Percentiles rank a stretch among this genome's conserved stretches.
Conservation (phyloP, 108 stramenopile genomes). For the Nannochloropsis oceanica region DNA sequence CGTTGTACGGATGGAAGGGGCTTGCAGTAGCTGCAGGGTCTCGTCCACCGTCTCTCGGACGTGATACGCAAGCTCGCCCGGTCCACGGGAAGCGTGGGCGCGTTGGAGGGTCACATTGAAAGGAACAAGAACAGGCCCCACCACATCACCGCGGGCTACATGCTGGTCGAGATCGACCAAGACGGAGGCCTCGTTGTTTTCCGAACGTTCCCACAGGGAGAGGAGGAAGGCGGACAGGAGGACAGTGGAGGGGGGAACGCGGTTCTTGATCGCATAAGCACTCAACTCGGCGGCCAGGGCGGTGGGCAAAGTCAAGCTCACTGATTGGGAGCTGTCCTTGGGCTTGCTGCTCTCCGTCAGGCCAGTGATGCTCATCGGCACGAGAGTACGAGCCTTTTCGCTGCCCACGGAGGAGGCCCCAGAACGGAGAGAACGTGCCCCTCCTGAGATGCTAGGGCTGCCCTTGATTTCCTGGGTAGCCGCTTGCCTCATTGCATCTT, state of each 20-base stretch:
- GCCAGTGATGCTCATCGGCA: background rate
- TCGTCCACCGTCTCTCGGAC: background rate
- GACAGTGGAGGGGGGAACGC: background rate
- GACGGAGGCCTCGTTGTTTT: background rate
- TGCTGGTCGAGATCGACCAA: background rate
- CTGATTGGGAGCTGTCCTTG: background rate
- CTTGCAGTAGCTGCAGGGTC: background rate
- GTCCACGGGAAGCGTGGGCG: background rate
- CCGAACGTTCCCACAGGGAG: background rate
- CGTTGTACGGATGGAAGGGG: background rate
- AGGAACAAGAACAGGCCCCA: background rate
- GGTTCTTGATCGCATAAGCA: background rate
- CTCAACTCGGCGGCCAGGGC: background rate
- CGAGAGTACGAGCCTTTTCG: background rate
- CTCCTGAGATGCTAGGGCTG: background rate
- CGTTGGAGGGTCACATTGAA: background rate
- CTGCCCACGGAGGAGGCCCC: background rate
- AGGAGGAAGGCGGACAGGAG: background rate
- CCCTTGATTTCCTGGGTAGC: background rate
- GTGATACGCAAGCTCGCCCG: background rate
- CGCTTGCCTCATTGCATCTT: background rate
- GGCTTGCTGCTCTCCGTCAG: background rate
- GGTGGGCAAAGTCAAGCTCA: background rate
- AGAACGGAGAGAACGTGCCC: background rate
- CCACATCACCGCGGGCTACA: background rate